Evolutionary conservation across 331 rosid genomes (phyloP).

Genomic region (Malus hybrid): DNA sequence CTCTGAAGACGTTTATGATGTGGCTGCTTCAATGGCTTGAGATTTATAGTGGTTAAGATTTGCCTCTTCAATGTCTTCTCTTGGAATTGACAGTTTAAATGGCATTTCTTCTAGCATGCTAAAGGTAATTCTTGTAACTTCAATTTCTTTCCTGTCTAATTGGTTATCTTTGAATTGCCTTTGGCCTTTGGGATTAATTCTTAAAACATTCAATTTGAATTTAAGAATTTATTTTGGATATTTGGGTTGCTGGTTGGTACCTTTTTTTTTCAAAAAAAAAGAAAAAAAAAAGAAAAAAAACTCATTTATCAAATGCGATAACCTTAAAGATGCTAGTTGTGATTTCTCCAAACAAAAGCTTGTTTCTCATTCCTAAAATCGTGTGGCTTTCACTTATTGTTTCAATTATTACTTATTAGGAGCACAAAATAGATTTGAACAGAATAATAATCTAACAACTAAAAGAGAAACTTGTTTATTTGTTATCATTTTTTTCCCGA

Average conservation of each 20-base stretch:
- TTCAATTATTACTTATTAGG: background rate
- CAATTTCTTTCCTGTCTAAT: background rate
- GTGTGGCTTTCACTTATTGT: background rate
- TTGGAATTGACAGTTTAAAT: background rate
- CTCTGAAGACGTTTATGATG: conserved; percentile 38
- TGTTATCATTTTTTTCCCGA: too few relatives aligned
- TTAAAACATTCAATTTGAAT: background rate
- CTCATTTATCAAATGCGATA: background rate
- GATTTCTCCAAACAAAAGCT: background rate
- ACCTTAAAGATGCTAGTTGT: background rate
- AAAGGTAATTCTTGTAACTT: background rate
- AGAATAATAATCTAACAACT: background rate
- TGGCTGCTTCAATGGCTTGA: conserved; percentile 42
- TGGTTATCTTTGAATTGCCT: background rate
- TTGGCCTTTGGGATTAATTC: background rate
- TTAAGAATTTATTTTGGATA: background rate
- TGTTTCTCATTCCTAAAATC: background rate
- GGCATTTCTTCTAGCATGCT: background rate
- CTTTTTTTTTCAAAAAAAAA: too few relatives aligned
- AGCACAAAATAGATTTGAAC: background rate
- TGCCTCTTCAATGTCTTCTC: background rate
- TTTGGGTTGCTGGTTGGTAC: background rate
- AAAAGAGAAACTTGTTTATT: too few relatives aligned
- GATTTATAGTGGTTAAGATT: background rate
- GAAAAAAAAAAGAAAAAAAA: too few relatives aligned